Evolutionary conservation across 345 rosid genomes (phyloP).

Genomic region (Gossypioides kirkii): DNA sequence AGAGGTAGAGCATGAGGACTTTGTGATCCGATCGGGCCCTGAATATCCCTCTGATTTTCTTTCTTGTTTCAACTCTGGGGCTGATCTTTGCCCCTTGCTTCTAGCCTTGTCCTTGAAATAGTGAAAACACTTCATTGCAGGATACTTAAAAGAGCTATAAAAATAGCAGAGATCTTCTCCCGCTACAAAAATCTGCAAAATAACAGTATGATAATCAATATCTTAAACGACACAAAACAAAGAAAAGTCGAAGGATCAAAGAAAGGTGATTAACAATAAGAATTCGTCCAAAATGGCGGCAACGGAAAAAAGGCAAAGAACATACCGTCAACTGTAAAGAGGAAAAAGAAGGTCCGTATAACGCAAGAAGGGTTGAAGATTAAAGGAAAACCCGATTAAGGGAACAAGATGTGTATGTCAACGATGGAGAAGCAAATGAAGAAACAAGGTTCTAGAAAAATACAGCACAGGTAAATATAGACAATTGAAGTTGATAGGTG

Average conservation of each 20-base stretch:
- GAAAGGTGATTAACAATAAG: neutral
- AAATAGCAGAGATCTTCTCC: neutral
- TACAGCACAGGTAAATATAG: neutral
- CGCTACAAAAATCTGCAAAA: neutral
- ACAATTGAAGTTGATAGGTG: neutral
- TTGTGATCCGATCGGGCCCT: conserved; percentile 22
- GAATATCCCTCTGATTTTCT: conserved; percentile 21
- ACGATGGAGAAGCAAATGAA: neutral
- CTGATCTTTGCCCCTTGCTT: conserved; percentile 37
- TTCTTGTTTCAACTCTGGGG: conserved; percentile 40
- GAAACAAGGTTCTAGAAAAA: too few species aligned
- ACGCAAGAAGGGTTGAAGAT: neutral
- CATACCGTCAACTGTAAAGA: neutral
- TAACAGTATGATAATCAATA: neutral
- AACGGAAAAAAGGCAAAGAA: neutral
- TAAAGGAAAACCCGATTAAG: neutral
- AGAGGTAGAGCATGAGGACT: conserved; percentile 46
- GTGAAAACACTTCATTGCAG: conserved; percentile 49
- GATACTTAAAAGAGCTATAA: neutral
- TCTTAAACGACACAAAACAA: neutral
- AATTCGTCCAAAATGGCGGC: neutral
- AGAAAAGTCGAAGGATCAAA: neutral
- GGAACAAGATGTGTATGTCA: neutral
- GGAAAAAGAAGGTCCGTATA: neutral
- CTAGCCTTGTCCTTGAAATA: conserved; percentile 48